Percentiles rank a stretch among this genome's conserved stretches.
phyloP scores from a whole-genome alignment of 116 monocot species.

The Dioscorea cayenensis region DNA sequence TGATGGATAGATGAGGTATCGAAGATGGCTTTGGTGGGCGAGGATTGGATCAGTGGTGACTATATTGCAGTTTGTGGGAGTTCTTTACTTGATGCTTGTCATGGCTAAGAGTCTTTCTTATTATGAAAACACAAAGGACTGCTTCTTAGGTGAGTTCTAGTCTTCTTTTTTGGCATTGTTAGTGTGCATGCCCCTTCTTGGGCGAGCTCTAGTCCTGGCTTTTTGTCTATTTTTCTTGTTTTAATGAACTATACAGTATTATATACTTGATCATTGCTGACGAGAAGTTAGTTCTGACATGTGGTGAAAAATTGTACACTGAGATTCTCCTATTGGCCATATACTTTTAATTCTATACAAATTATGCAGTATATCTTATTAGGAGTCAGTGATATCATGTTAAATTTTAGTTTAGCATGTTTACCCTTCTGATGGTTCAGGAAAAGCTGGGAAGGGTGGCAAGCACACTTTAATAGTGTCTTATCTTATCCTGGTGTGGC shows the following conservation, averaged over 20 bases:
- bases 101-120: slow-evolving; percentile 45
- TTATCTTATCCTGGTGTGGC: slow-evolving; percentile 68
- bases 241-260: not conserved
- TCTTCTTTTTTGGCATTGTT: slow-evolving; percentile 1
- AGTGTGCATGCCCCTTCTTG: too few species aligned
- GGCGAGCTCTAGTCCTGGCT: not conserved
- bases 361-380: not conserved
- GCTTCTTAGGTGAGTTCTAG: slow-evolving; percentile 47
- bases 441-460: slow-evolving; percentile 28
- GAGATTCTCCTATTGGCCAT: not conserved
- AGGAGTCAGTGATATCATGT: too few species aligned
- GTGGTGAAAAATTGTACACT: not conserved
- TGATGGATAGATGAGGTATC: slow-evolving; percentile 66
- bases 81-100: slow-evolving; percentile 56
- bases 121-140: slow-evolving; percentile 18
- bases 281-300: not conserved
- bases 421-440: slow-evolving; percentile 29
- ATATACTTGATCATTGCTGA: not conserved
- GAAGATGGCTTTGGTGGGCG: slow-evolving; percentile 94
- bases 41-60: slow-evolving; percentile 75
- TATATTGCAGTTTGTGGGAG: slow-evolving; percentile 52
- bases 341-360: not conserved
- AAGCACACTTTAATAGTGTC: slow-evolving; percentile 40
- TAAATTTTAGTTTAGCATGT: not conserved
- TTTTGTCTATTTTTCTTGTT: not conserved